Evolutionary conservation across 345 rosid species (phyloP), one percentile per base, ranked within the genome.

Genomic region (Populus davidiana): DNA sequence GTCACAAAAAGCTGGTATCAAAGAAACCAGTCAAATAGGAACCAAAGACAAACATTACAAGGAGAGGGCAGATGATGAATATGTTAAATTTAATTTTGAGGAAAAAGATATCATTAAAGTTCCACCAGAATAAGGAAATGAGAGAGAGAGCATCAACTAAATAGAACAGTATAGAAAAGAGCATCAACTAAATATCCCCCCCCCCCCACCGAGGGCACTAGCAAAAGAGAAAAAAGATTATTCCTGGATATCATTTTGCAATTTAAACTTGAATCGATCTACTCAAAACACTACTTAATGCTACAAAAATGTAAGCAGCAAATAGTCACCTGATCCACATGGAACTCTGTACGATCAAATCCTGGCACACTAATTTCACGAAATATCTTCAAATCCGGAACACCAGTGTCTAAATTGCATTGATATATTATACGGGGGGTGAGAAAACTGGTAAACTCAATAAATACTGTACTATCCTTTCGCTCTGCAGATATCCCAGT

Each of bases 361-460:
- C 92, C 98, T 49, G 88, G 89, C 36, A 96, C 91, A 74, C 12
- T 62, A 71, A 86, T 91, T 80, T 93, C 98, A 77, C 97, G 94
- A 70, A 96, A 90, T 79, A 90, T 86, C 79, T 85, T 88, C 91
- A 93, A 79, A 17, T 87, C 86, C 12, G 97, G 97, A 79, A 66
- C 79, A 78, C 78, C 85, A 25, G 44, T 64, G 68, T 78, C 83
- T 73, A 96, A 85, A 86, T 92, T 78, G 81, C 95, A 92, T 69
- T 88, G 90, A 70, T 96, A 93, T 70, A 93, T 91, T 38, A 92
- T 90, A 8, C 97, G 92, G 6, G 98, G 98, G 20, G 92, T 86
- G 74, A 96, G 94, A 86, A 96, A 96, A 86, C 97, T 90, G 56
- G 92, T 88, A 80, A 96, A 96, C 75, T 80, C 83, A 76, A 96